These are phyloP conservation scores for Pseudotsuga menziesii DNA, from an alignment of 75 land plant genomes.

Conservation along the genomic window DNA sequence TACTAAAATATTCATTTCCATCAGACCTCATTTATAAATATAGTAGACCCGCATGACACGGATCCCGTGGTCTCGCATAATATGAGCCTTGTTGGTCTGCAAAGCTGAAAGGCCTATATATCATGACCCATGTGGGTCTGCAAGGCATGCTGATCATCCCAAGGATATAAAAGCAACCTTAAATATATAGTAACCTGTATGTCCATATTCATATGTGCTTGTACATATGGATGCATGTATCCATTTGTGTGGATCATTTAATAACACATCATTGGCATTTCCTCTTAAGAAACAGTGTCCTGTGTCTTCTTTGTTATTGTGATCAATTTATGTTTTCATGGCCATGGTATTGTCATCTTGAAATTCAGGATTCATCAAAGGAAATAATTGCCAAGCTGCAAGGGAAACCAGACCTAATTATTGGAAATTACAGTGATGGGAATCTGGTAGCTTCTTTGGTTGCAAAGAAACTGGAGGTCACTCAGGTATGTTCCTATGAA, in stretches of 20 bases:
- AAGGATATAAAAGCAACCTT: too few relatives aligned
- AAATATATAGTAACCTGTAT: too few relatives aligned
- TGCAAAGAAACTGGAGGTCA: conserved; percentile 42
- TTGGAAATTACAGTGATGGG: conserved; percentile 80
- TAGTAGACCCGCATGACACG: conserved; percentile 59
- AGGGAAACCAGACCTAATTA: conserved; percentile 61
- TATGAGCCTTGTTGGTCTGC: conserved; percentile 82
- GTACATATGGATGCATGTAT: background rate
- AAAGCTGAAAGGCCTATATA: too few relatives aligned
- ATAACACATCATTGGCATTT: conserved; percentile 59
- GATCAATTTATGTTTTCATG: conserved; percentile 57
- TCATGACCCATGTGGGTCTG: too few relatives aligned
- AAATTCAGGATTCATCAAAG: conserved; percentile 48
- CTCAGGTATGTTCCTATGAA: conserved; percentile 49
- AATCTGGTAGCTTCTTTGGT: conserved; percentile 65
- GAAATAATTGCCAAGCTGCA: conserved; percentile 47
- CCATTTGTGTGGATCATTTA: background rate
- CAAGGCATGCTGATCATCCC: too few relatives aligned
- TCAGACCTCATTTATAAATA: conserved; percentile 60
- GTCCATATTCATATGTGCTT: background rate
- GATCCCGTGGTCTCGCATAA: conserved; percentile 31
- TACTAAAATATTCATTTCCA: conserved; percentile 45
- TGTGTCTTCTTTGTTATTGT: conserved; percentile 61
- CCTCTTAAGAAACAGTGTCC: conserved; percentile 54
- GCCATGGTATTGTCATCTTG: conserved; percentile 55